A percentile compares a stretch with the other conserved stretches of the same genome.
These are phyloP conservation scores for Wickerhamiella cacticola DNA, from an alignment of 805 yeast species.

Conservation along the genomic window DNA sequence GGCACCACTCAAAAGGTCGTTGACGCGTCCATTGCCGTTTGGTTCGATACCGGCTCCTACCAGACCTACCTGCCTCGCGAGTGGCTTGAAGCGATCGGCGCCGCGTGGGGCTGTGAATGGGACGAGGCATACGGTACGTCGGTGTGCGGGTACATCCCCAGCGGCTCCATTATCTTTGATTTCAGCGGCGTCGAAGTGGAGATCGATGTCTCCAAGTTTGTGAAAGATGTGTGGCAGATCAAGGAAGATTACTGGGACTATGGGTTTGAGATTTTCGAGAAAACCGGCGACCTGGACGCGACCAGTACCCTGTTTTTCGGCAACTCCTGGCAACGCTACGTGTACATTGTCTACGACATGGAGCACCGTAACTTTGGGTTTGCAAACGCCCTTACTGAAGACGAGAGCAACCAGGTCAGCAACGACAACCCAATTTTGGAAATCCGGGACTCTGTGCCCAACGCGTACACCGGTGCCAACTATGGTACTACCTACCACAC, in stretches of 20 bases:
- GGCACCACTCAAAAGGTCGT: neutral
- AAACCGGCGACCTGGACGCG: neutral
- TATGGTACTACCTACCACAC: neutral
- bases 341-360: slow-evolving; percentile 54
- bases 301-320: slow-evolving; percentile 33
- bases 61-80: neutral
- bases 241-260: neutral
- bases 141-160: neutral
- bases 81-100: neutral
- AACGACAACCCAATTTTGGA: neutral
- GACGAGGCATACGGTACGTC: neutral
- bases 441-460: neutral
- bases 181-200: slow-evolving; percentile 1
- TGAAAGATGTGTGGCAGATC: neutral
- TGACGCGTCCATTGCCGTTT: slow-evolving; percentile 1
- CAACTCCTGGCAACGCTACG: slow-evolving; percentile 48
- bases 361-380: slow-evolving; percentile 44
- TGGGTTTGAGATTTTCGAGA: neutral
- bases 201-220: neutral
- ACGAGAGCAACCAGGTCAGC: slow-evolving; percentile 5
- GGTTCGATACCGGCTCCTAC: neutral
- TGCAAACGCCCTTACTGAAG: slow-evolving; percentile 34
- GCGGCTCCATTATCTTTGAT: neutral
- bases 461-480: slow-evolving; percentile 1
- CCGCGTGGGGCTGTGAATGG: neutral